phyloP scores from a whole-genome alignment of 805 yeast genomes.

The Priceomyces haplophilus region DNA sequence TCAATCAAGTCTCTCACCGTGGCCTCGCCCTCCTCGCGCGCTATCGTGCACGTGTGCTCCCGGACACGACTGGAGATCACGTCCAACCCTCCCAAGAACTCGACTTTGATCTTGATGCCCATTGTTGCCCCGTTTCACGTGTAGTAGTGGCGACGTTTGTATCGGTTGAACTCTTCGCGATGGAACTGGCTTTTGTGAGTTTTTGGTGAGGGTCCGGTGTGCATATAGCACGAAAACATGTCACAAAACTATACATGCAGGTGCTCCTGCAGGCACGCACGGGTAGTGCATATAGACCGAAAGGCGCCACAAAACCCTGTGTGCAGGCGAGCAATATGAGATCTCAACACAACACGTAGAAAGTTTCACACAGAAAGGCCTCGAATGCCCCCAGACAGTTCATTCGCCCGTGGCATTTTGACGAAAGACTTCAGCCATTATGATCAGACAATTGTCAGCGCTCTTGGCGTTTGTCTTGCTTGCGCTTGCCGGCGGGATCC shows the following conservation, averaged over 20 bases:
- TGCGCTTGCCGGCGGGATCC: neutral
- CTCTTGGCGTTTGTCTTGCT: slow-evolving; percentile 9
- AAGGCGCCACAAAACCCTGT: too few relatives aligned
- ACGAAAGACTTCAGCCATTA: neutral
- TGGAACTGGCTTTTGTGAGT: too few relatives aligned
- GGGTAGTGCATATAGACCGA: too few relatives aligned
- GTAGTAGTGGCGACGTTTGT: neutral
- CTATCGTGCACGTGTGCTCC: slow-evolving; percentile 45
- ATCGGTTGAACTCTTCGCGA: neutral
- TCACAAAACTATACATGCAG: neutral
- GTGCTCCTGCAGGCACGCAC: neutral
- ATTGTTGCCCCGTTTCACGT: slow-evolving; percentile 12
- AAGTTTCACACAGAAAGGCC: too few relatives aligned
- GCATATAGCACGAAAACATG: neutral
- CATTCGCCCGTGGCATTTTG: neutral
- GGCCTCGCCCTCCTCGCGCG: slow-evolving; percentile 42
- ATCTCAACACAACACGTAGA: slow-evolving; percentile 6
- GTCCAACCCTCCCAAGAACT: slow-evolving; percentile 76
- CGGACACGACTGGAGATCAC: slow-evolving; percentile 63
- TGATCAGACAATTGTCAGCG: slow-evolving; percentile 7
- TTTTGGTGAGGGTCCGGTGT: too few relatives aligned
- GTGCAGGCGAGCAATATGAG: too few relatives aligned
- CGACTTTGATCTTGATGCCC: slow-evolving; percentile 38
- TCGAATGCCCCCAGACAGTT: neutral
- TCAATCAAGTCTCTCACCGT: slow-evolving; percentile 53